Base-by-base conservation (phyloP, 805 yeast species). In the Ogataea ganodermae region DNA sequence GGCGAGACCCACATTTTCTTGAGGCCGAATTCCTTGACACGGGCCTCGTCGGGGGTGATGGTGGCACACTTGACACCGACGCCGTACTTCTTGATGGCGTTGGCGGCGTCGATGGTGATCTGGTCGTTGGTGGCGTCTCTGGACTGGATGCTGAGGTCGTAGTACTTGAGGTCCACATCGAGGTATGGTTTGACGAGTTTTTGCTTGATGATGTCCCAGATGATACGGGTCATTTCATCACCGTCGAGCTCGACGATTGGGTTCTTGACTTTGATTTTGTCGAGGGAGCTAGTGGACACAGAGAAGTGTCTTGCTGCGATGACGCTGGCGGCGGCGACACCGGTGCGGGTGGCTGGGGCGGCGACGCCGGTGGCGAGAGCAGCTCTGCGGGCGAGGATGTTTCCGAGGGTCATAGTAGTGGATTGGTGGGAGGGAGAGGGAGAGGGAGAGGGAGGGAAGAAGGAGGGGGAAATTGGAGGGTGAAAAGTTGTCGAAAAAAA, bases 1-100 rank as follows among this genome's bases (percentile, higher is more conserved):
- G 94, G 94, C 17, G 92, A 86, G 44, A 81, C 75, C 91, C 92
- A 86, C 94, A 86, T 86, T 62, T 86, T 79, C 62, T 83, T 83
- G 65, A 86, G 73, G 40, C 72, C 70, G 57, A 85, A 86, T 68
- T 86, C 94, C 61, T 81, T 72, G 38, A 86, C 92, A 66, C 94
- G 76, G 21, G 79, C 81, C 65, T 86, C 92, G 66, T 86, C 92
- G 2, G 92, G 94, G 1, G 92, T 86, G 58, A 86, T 86, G 14
- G 92, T 86, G 42, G 94, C 92, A 76, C 92, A 86, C 67, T 86
- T 86, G 57, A 86, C 76, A 62, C 90, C 92, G 20, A 86, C 92
- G 52, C 90, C 91, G 56, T 81, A 82, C 65, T 86, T 63, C 62
- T 76, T 75, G 56, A 83, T 86, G 24, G 91, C 92, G 52, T 82